These are phyloP conservation scores for Plasmodium coatneyi DNA, from an alignment of 169 alveolate genomes.

Conservation along the genomic window DNA sequence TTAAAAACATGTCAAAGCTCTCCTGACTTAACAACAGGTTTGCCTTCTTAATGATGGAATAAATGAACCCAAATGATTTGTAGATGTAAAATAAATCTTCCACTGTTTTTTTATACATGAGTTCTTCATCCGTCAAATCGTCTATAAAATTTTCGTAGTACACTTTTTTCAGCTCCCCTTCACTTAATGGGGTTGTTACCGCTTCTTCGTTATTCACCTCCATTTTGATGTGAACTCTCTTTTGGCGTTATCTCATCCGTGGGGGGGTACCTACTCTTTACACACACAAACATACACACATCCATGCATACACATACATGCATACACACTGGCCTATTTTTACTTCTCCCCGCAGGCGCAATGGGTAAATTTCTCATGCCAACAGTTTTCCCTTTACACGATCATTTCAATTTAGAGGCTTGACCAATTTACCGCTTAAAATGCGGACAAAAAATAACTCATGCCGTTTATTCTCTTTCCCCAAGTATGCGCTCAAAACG, in stretches of 20 bases:
- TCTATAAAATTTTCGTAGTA: slow-evolving; percentile 70
- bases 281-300: not conserved
- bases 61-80: slow-evolving; percentile 67
- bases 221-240: not conserved
- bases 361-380: not conserved
- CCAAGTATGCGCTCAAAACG: not conserved
- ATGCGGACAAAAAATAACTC: not conserved
- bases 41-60: slow-evolving; percentile 67
- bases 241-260: not conserved
- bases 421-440: not conserved
- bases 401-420: not conserved
- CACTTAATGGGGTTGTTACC: not conserved
- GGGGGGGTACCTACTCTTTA: not conserved
- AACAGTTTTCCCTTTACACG: not conserved
- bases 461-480: not conserved
- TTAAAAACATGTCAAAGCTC: slow-evolving; percentile 51
- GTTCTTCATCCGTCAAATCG: slow-evolving; percentile 71
- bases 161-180: slow-evolving; percentile 45
- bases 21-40: slow-evolving; percentile 44
- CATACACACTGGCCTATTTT: not conserved
- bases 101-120: slow-evolving; percentile 65
- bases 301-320: too few species aligned
- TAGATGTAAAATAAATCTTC: slow-evolving; percentile 73
- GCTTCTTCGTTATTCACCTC: slow-evolving; percentile 35
- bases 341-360: not conserved